Evolutionary conservation across 2,329 filamentous ascomycete species (phyloP), one percentile per base, ranked within the genome.

Genomic region (Colletotrichum limetticola): DNA sequence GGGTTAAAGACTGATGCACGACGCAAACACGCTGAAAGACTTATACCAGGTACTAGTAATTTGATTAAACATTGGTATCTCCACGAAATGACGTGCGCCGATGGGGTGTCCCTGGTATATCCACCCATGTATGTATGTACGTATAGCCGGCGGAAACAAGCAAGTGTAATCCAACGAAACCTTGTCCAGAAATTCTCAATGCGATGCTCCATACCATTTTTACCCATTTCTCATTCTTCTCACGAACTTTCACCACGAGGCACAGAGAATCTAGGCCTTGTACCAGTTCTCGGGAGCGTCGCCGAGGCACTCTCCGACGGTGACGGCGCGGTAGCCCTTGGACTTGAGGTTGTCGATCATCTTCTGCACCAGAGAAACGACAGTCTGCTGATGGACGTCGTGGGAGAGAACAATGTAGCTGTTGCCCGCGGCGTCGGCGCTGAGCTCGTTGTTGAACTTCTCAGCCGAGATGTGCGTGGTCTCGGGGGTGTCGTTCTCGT

Each of bases 261-360:
- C 12, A n/a, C 19, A 19, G 42, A 2, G 30, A 32, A 24, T 30
- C 16, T 57, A 68, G 3, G 26, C 16, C 56, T 72, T 68, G 77
- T 91, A 91, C 89, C 88, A 91, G 74, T 86, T 84, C 19, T 79
- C 82, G n/a, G 72, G 72, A 6, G 87, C 78, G 52, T 49, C 88
- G 0, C 85, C 86, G 16, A 91, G 82, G 71, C 90, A 91, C 74
- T 90, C 87, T 0, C 88, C 90, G 11, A 91, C 85, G 2, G 89
- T 89, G 42, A 89, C 88, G 59, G 85, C 84, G 64, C 76, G 78
- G 75, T 84, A 85, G 0, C 87, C 88, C 42, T 83, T 81, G 12
- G 78, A 75, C 26, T 78, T 76, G 24, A 88, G 80, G 63, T 78
- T 79, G 11, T 80, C 71, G 19, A 88, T 78, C 85, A 87, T 87